Base-by-base conservation (phyloP, 352 stramenopile species). In the Pseudoperonospora humuli region DNA sequence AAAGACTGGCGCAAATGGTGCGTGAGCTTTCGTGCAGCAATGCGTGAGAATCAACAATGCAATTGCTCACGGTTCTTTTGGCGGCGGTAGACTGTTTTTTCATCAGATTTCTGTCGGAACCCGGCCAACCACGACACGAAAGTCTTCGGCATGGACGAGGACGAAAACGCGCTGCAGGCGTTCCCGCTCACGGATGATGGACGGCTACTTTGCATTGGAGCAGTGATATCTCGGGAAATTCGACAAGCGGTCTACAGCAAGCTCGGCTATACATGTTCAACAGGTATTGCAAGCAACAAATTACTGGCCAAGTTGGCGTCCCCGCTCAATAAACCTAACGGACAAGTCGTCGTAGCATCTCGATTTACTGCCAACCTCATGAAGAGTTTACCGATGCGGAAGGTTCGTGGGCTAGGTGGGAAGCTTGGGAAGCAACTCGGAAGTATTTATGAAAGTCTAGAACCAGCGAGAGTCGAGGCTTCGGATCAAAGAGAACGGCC, bases 211-310 rank as follows among this genome's bases (percentile, higher is more conserved):
- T 78, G 71, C 45, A 62, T 84, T 17, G 80, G 77, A 6, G 77
- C 77, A 7, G 44, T 29, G 10, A 79, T 93, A 11, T 74, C 77
- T 8, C 55, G 75, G 24, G 77, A 89, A 54, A 89, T 93, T 36
- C 77, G 80, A 0, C 48, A 81, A 7, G 53, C 64, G 7, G 59
- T 93, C n/a, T 70, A 74, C 35, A 48, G 44, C 7, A 68, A 74
- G 47, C 57, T 90, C 21, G 70, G 75, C n/a, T 93, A 71, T 32
- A 90, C 77, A 17, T 89, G 77, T 50, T 93, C 81, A 13, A 83
- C 80, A 4, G 81, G 77, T 9, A 65, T 93, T 33, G 75, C 81
- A 11, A 54, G 61, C 36, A 90, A 86, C 55, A 93, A 93, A 39
- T 60, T 93, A 7, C 36, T 89, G 21, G 70, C 81, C 27, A 93